A percentile compares a stretch with the other conserved stretches of the same genome.
Evolutionary conservation across 495 filamentous ascomycete genomes (phyloP).

Genomic region (Evansstolkia leycettana): DNA sequence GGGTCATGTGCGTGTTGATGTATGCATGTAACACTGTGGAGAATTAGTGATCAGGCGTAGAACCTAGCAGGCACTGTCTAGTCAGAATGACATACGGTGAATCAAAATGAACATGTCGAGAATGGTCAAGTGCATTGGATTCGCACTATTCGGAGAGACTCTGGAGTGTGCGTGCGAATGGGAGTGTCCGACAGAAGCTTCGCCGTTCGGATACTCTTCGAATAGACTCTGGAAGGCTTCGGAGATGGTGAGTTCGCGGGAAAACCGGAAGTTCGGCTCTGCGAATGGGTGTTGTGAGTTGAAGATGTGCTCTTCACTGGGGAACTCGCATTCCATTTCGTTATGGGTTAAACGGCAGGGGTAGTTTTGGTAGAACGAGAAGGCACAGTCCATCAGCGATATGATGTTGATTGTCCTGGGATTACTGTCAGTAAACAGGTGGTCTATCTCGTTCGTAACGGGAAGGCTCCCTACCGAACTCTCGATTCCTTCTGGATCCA

Average conservation of each 20-base stretch:
- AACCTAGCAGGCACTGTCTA: too few species aligned
- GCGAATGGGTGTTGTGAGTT: conserved; percentile 26
- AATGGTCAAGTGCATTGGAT: conserved; percentile 14
- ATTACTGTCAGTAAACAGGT: too few species aligned
- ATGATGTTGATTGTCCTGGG: conserved; percentile 26
- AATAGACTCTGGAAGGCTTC: conserved; percentile 27
- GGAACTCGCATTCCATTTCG: conserved; percentile 30
- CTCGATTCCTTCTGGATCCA: conserved; percentile 37
- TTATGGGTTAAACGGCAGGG: conserved; percentile 25
- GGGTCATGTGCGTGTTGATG: conserved; percentile 33
- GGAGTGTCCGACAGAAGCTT: background rate
- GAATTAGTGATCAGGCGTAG: conserved; percentile 1
- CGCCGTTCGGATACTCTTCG: conserved; percentile 7
- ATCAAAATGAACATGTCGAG: conserved; percentile 35
- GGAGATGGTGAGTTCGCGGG: conserved; percentile 18
- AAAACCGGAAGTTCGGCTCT: conserved; percentile 22
- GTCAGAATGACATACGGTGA: conserved; percentile 21
- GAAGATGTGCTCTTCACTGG: conserved; percentile 25
- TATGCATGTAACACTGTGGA: conserved; percentile 28
- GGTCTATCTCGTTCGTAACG: too few species aligned
- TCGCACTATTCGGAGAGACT: background rate
- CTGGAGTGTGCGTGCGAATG: conserved; percentile 2
- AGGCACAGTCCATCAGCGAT: conserved; percentile 29
- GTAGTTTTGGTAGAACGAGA: conserved; percentile 34
- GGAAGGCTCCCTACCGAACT: conserved; percentile 18